Evolutionary conservation across 768 basidiomycete genomes (phyloP).

Genomic region (Omphalotus guepiniiformis): DNA sequence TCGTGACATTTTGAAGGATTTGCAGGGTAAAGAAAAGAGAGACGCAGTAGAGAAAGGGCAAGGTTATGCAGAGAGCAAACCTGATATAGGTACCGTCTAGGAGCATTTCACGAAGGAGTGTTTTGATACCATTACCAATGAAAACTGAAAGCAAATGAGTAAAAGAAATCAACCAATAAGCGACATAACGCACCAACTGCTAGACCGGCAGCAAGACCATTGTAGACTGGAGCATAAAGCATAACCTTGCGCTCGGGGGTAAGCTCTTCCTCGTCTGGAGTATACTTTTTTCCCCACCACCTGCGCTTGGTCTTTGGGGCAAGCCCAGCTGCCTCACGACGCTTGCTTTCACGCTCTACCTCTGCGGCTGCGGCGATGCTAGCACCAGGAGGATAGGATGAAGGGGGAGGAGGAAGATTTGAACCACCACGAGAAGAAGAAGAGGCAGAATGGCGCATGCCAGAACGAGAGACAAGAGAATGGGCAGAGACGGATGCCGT

Average conservation of each 20-base stretch:
- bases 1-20: conserved; percentile 62
- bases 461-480: conserved; percentile 32
- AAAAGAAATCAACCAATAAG: background rate
- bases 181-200: conserved; percentile 52
- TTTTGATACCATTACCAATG: conserved; percentile 59
- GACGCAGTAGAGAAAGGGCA: conserved; percentile 71
- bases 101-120: conserved; percentile 59
- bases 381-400: background rate
- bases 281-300: conserved; percentile 60
- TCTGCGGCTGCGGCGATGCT: background rate
- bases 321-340: background rate
- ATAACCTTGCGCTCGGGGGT: conserved; percentile 24
- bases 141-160: conserved; percentile 38
- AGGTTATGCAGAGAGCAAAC: conserved; percentile 57
- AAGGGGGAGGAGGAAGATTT: conserved; percentile 30
- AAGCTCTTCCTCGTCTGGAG: conserved; percentile 7
- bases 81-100: conserved; percentile 58
- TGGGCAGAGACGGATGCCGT: conserved; percentile 21
- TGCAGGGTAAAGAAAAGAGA: conserved; percentile 78
- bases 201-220: conserved; percentile 54
- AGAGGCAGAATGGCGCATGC: conserved; percentile 38
- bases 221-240: conserved; percentile 67
- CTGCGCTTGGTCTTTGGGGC: conserved; percentile 34
- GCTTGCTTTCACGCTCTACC: background rate
- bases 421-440: conserved; percentile 49